A percentile compares a stretch with the other conserved stretches of the same genome.
Conservation (phyloP, 306 rosid genomes). For the Corylus avellana region DNA sequence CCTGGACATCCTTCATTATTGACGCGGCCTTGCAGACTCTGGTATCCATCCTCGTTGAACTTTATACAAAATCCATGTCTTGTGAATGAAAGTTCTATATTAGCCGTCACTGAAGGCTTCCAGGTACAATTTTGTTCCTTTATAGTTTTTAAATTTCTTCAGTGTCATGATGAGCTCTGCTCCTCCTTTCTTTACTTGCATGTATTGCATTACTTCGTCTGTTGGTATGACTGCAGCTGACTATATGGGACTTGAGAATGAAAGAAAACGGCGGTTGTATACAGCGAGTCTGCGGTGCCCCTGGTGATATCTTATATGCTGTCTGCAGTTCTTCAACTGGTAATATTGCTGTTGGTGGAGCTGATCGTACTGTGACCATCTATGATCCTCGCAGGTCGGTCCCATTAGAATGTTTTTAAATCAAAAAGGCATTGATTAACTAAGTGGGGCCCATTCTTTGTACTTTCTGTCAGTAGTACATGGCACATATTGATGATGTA, state of each 20-base stretch:
- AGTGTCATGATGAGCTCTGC: constrained; percentile 25
- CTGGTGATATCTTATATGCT: constrained; percentile 73
- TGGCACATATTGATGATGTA: constrained; percentile 13
- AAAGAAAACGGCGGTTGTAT: constrained; percentile 88
- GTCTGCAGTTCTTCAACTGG: constrained; percentile 76
- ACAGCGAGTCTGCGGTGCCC: constrained; percentile 69
- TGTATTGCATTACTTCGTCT: constrained; percentile 20
- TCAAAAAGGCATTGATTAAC: constrained; percentile 21
- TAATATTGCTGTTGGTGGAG: constrained; percentile 80
- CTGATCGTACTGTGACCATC: constrained; percentile 80
- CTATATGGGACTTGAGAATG: constrained; percentile 87
- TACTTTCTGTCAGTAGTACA: constrained; percentile 10
- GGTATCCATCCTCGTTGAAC: constrained; percentile 71
- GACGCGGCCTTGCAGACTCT: constrained; percentile 56
- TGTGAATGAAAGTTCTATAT: constrained; percentile 59
- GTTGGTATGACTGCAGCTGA: constrained; percentile 53
- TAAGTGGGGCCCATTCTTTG: constrained; percentile 4
- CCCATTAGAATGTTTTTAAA: constrained; percentile 16
- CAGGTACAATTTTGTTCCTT: constrained; percentile 52
- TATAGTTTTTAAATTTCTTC: constrained; percentile 8
- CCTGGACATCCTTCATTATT: constrained; percentile 11
- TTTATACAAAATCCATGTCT: constrained; percentile 48
- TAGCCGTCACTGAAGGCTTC: constrained; percentile 86
- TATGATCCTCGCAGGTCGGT: constrained; percentile 95
- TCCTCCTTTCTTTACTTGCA: constrained; percentile 12